Base-by-base conservation (phyloP, 1,139 yeast genomes). In the Scheffersomyces cryptocercus region DNA sequence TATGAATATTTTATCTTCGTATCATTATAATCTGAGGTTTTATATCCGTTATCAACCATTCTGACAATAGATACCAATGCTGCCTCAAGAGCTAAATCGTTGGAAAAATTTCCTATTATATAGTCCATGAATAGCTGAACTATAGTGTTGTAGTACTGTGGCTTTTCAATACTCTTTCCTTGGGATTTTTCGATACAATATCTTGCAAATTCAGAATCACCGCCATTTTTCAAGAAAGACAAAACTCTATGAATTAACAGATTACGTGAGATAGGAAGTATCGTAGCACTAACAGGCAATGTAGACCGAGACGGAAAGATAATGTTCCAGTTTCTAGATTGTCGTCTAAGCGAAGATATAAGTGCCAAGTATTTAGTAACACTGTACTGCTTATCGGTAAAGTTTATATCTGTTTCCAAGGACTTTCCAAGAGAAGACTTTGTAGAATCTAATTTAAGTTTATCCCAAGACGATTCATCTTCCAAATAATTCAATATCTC, bases 41-140 rank as follows among this genome's bases (percentile, higher is more conserved):
- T 59, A 30, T 63, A 26, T 39, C 44, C 53, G 49, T 62, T 37
- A 63, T 70, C 62, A 54, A 71, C 56, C 29, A 58, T 47, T 57
- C 68, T 68, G 46, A 56, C 77, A 49, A 67, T 65, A 58, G 56
- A 68, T 3, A 68, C 69, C 37, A 71, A 50, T 16, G 62, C 54
- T 1, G 75, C 64, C 33, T 69, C 70, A 28, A 67, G 54, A 4
- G 65, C 65, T 4, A 65, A 67, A 36, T 75, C 73, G 50, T 77
- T 70, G 7, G 61, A 52, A 33, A 77, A 54, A 39, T 80, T 79
- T 0, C 79, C 82, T 12, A 75, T 69, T 10, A 77, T 68, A 51
- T 76, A 82, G 35, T 76, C 75, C 47, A 73, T 77, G 45, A 82
- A 56, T 42, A 82, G 53, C 20, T 59, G 65, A 11, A 81, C 58